A percentile compares a stretch with the other conserved stretches of the same genome.
Conservation (phyloP, 805 yeast species). For the Cyberlindnera subsufficiens region DNA sequence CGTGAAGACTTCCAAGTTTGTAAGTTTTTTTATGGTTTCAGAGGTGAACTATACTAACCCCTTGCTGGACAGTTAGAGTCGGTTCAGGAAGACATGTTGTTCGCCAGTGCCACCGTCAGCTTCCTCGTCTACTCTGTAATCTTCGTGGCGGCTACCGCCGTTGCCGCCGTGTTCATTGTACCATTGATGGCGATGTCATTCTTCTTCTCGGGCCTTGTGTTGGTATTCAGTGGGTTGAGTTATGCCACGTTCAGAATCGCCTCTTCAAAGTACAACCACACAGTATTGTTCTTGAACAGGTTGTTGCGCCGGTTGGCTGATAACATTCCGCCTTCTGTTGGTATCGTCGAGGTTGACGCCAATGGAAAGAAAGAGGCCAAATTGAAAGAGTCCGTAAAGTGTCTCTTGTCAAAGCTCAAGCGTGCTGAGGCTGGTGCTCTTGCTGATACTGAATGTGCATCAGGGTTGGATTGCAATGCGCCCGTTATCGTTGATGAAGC, state of each 20-base stretch:
- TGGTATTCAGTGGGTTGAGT: slow-evolving; percentile 22
- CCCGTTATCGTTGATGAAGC: too few relatives aligned
- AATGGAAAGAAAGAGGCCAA: not conserved
- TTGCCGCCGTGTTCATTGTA: slow-evolving; percentile 14
- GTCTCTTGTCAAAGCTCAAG: not conserved
- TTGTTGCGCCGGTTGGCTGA: slow-evolving; percentile 22
- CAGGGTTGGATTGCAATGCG: too few relatives aligned
- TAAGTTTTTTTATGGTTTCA: not conserved
- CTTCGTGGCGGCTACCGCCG: slow-evolving; percentile 8
- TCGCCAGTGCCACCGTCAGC: slow-evolving; percentile 12
- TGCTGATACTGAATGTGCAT: too few relatives aligned
- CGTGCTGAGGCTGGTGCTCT: not conserved
- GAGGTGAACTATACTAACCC: not conserved
- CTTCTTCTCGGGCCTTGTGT: slow-evolving; percentile 22
- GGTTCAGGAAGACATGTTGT: slow-evolving; percentile 3
- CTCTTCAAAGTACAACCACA: slow-evolving; percentile 20
- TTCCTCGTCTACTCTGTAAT: slow-evolving; percentile 15
- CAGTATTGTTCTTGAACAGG: slow-evolving; percentile 21
- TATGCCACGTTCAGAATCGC: slow-evolving; percentile 21
- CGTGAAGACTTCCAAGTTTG: not conserved
- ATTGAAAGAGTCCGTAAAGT: not conserved
- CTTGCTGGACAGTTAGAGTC: too few relatives aligned
- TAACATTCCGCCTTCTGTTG: slow-evolving; percentile 25
- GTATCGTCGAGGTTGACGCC: slow-evolving; percentile 14
- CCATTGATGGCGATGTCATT: slow-evolving; percentile 20